phyloP scores from a whole-genome alignment of 257 asterid genomes.

The Parsonsia alboflavescens region DNA sequence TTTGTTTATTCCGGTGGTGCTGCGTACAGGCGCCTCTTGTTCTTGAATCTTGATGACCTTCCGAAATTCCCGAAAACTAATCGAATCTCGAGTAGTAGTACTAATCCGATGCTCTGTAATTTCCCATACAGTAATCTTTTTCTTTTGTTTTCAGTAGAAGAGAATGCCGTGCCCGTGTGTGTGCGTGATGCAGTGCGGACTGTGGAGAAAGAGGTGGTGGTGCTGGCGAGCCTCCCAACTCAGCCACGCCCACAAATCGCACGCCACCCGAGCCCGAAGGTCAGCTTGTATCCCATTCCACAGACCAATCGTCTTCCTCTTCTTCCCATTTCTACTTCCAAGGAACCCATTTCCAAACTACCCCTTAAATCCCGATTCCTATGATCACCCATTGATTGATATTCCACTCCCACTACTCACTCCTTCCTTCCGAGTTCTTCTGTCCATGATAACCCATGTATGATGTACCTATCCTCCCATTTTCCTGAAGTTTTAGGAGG shows the following conservation, averaged over 20 bases:
- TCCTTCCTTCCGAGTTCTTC: background rate
- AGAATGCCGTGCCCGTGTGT: background rate
- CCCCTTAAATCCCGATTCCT: background rate
- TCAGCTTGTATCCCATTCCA: slow-evolving; percentile 41
- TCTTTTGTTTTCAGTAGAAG: background rate
- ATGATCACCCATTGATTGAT: background rate
- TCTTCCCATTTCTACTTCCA: slow-evolving; percentile 29
- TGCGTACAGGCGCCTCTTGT: background rate
- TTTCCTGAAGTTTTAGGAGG: background rate
- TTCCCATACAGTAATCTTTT: background rate
- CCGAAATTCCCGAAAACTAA: background rate
- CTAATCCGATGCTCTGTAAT: background rate
- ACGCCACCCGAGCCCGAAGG: slow-evolving; percentile 32
- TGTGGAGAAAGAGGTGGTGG: slow-evolving; percentile 13
- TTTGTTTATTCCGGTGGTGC: slow-evolving; percentile 4
- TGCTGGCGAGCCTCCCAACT: slow-evolving; percentile 30
- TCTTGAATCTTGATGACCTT: slow-evolving; percentile 2
- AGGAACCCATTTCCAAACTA: background rate
- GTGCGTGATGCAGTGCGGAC: background rate
- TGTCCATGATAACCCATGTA: background rate
- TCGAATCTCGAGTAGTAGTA: background rate
- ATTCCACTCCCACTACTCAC: background rate
- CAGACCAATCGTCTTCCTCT: slow-evolving; percentile 47
- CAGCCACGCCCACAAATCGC: slow-evolving; percentile 34
- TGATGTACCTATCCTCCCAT: background rate